Percentiles rank a stretch among this genome's conserved stretches.
phyloP scores from a whole-genome alignment of 192 early-diverging fungal genomes.

The Chytriomyces confervae region DNA sequence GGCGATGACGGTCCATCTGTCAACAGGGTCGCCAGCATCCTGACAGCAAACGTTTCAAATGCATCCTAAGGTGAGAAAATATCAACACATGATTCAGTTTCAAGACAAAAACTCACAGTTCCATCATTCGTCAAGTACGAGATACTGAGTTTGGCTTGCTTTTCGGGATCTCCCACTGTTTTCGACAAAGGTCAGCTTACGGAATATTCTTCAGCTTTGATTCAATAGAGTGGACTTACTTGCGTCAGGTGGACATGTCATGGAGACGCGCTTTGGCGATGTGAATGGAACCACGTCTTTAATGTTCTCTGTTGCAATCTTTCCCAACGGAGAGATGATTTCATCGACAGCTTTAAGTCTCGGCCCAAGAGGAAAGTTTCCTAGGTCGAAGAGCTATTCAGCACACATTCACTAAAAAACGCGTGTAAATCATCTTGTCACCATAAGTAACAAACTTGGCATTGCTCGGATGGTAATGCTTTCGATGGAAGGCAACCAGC shows the following conservation, averaged over 20 bases:
- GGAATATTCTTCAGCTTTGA: background rate
- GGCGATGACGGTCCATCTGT: slow-evolving; percentile 86
- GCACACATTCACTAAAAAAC: background rate
- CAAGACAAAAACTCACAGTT: slow-evolving; percentile 49
- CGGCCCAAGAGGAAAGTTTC: slow-evolving; percentile 73
- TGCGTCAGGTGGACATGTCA: slow-evolving; percentile 72
- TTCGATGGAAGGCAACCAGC: slow-evolving; percentile 81
- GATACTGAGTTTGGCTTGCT: slow-evolving; percentile 35
- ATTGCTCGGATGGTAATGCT: slow-evolving; percentile 93
- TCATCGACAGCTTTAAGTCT: slow-evolving; percentile 75
- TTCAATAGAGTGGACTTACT: slow-evolving; percentile 8
- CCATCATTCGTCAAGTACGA: slow-evolving; percentile 61
- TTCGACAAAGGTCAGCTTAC: background rate
- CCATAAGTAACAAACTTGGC: slow-evolving; percentile 92
- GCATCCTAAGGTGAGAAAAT: slow-evolving; percentile 63
- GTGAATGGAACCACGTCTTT: slow-evolving; percentile 41
- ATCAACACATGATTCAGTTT: background rate
- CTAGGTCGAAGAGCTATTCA: slow-evolving; percentile 16
- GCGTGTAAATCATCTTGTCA: background rate
- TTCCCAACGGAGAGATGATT: slow-evolving; percentile 63
- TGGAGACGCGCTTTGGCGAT: slow-evolving; percentile 52
- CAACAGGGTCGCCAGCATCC: slow-evolving; percentile 80
- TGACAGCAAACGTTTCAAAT: slow-evolving; percentile 83
- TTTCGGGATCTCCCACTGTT: slow-evolving; percentile 63
- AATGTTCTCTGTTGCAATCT: slow-evolving; percentile 48